Evolutionary conservation across 2,329 filamentous ascomycete species (phyloP), one percentile per base, ranked within the genome.

Genomic region (Neoascochyta sp.): DNA sequence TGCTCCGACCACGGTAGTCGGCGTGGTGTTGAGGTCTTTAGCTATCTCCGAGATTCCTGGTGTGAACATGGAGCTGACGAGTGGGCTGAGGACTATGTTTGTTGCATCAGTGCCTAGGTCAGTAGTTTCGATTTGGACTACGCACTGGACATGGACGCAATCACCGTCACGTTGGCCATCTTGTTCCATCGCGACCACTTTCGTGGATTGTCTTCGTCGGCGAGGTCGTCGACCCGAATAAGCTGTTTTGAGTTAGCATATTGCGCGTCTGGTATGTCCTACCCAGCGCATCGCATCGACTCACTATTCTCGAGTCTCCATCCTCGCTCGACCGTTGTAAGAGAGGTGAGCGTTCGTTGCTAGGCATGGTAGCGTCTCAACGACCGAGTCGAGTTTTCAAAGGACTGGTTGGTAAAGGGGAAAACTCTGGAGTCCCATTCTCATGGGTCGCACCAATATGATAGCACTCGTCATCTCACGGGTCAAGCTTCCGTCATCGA

Each of bases 1-100:
- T 12, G 69, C 68, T 4, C 62, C 68, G 22, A 74, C 69, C 13
- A 74, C 68, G 7, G 52, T 54, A 9, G 64, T 58, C 2, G 54
- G 51, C 5, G 50, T 52, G 1, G 67, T 69, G 22, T 66, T 34
- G 11, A 74, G 56, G 16, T 67, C 65, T 24, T 66, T 51, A 3
- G 70, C 70, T 23, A 74, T 74, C 34, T 73, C 65, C 7, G 58
- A 50, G 29, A 74, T 73, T 1, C 69, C 70, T 0, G 70, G 70
- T 1, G 69, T 72, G 50, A 74, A 74, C 68, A 73, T 72, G 21
- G 64, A 68, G 12, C 62, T 67, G 2, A 68, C 68, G 12, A 72
- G 58, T 1, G 69, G 69, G 11, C 65, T 68, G 2, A 73, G 39
- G 20, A 73, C 62, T 66, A 22, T 12, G 15, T 21, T 14, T 7